These are phyloP conservation scores for Linnemannia schmuckeri DNA, from an alignment of 192 early-diverging fungal genomes.

Conservation along the genomic window DNA sequence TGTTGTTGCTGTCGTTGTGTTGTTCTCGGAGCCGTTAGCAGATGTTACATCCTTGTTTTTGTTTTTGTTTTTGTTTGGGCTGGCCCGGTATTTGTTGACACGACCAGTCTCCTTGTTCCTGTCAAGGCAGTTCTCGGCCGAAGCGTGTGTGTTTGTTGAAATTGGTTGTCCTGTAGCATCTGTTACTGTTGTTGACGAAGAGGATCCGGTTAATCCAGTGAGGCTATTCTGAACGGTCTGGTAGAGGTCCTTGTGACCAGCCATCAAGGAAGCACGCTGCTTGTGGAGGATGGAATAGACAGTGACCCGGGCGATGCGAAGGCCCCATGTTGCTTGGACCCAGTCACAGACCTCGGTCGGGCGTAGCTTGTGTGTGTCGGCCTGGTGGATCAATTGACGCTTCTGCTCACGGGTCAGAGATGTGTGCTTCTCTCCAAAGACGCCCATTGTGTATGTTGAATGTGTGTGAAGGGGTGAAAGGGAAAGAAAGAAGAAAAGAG, in stretches of 20 bases:
- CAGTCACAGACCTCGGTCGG: slow-evolving; percentile 55
- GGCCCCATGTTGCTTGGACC: slow-evolving; percentile 53
- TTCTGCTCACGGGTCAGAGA: slow-evolving; percentile 55
- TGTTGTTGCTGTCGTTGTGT: background rate
- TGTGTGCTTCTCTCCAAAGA: slow-evolving; percentile 56
- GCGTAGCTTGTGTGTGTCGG: slow-evolving; percentile 54
- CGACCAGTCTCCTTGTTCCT: slow-evolving; percentile 30
- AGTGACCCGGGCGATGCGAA: slow-evolving; percentile 51
- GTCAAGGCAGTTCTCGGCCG: slow-evolving; percentile 8
- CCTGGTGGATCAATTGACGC: slow-evolving; percentile 55
- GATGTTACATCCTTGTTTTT: slow-evolving; percentile 12
- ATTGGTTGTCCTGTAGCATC: background rate
- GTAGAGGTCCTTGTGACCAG: slow-evolving; percentile 52
- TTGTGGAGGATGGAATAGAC: slow-evolving; percentile 57
- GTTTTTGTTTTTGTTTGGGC: slow-evolving; percentile 43
- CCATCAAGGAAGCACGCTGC: slow-evolving; percentile 56
- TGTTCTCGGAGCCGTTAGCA: background rate
- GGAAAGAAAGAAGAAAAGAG: background rate
- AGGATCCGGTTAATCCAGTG: slow-evolving; percentile 17
- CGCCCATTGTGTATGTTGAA: slow-evolving; percentile 31
- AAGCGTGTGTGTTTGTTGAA: slow-evolving; percentile 15
- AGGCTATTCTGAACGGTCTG: slow-evolving; percentile 46
- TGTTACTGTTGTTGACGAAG: background rate
- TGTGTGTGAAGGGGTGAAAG: background rate
- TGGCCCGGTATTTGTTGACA: slow-evolving; percentile 44